Evolutionary conservation across 208 protist species (phyloP).

Genomic region (Leptomonas seymouri): DNA sequence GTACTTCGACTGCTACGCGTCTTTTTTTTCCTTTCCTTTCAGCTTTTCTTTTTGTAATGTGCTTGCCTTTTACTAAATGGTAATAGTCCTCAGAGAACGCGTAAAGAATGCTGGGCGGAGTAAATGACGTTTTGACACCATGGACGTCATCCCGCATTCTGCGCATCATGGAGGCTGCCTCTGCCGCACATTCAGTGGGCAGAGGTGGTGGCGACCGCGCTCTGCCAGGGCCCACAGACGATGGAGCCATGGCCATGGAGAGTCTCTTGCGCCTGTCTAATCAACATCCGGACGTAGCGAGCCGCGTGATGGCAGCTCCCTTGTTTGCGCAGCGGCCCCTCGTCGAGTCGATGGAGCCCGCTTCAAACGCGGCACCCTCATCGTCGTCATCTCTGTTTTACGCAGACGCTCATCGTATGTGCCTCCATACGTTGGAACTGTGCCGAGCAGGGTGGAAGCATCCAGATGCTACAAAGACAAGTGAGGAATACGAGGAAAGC

Average conservation of each 20-base stretch:
- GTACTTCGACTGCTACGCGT: too few relatives aligned
- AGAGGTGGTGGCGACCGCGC: background rate
- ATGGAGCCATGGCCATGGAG: conserved; percentile 27
- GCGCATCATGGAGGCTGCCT: conserved; percentile 47
- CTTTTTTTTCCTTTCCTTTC: too few relatives aligned
- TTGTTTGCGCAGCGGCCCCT: conserved; percentile 62
- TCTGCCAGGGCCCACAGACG: background rate
- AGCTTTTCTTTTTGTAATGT: background rate
- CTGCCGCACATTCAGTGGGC: background rate
- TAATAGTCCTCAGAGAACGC: background rate
- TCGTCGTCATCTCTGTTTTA: conserved; percentile 3
- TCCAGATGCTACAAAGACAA: background rate
- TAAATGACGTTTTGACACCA: conserved; percentile 40
- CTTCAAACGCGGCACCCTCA: conserved; percentile 4
- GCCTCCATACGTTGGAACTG: conserved; percentile 36
- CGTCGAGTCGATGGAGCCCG: conserved; percentile 1
- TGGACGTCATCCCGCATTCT: conserved; percentile 61
- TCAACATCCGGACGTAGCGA: conserved; percentile 61
- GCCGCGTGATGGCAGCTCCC: conserved; percentile 60
- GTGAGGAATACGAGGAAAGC: background rate
- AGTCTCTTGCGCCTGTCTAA: conserved; percentile 46
- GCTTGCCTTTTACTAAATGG: background rate
- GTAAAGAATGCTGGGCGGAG: conserved; percentile 14
- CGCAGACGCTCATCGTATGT: conserved; percentile 47
- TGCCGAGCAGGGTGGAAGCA: conserved; percentile 15